Base-by-base conservation (phyloP, 208 protist genomes). In the Leishmania amazonensis region DNA sequence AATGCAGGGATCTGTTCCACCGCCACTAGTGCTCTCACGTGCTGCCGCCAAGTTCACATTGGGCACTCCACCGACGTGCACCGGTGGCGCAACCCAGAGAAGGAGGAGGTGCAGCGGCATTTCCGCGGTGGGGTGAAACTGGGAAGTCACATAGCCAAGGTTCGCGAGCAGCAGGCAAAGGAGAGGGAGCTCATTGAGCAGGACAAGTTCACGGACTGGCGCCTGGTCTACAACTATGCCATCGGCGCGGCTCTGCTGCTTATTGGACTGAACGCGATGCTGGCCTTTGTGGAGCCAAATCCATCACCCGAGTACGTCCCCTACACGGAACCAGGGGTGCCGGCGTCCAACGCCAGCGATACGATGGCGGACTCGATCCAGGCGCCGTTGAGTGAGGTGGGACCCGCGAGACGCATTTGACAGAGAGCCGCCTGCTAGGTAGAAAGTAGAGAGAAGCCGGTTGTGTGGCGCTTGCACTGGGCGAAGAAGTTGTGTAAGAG, bases 241-340 rank as follows among this genome's bases (percentile, higher is more conserved):
- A 64, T 86, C 31, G 88, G 78, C 49, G 45, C 75, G 1, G 90
- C 84, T 38, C 40, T 94, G 57, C 71, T 96, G 40, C 82, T 96
- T 17, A 72, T 95, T 17, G 64, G 76, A 3, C 79, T 94, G 45
- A 93, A 93, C 64, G 21, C 92, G 11, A n/a, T 94, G 19, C 73
- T 94, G 67, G 89, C 91, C n/a, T 88, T 83, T 38, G 91, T 93
- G 42, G 81, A 89, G 81, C 91, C 93, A 5, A 85, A 87, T 49
- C 90, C 91, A 19, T 89, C 90, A 5, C 91, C 93, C 13, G 87
- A 91, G 81, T 96, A 96, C 67, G 87, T 90, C 21, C 91, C 93
- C 17, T 95, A 94, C 76, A 84, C 74, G 24, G 80, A 87, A 40
- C 49, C 78, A 21, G 40, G 49, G 19, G 71, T 62, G 6, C n/a